Evolutionary conservation across 2,329 filamentous ascomycete species (phyloP).

Genomic region (Trichoderma sp.): DNA sequence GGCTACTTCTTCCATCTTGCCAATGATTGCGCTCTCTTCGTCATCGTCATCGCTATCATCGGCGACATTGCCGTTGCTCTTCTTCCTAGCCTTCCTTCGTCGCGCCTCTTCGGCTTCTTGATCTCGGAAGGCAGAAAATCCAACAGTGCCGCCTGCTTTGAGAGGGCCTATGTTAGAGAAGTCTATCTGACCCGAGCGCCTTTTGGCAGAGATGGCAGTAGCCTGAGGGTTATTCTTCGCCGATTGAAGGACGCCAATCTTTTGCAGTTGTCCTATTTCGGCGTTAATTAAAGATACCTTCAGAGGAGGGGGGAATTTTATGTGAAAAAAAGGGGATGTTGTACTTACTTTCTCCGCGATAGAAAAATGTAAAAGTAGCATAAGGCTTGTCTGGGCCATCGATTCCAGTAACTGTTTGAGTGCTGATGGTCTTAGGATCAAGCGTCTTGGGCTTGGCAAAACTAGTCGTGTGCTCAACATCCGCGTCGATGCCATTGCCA

Average conservation of each 20-base stretch:
- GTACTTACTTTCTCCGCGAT: conserved; percentile 84
- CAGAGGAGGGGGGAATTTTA: background rate
- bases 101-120: conserved; percentile 53
- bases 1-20: conserved; percentile 63
- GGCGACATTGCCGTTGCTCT: conserved; percentile 63
- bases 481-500: conserved; percentile 64
- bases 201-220: conserved; percentile 62
- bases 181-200: conserved; percentile 79
- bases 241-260: conserved; percentile 83
- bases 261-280: conserved; percentile 78
- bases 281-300: conserved; percentile 21
- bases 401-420: conserved; percentile 97
- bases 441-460: conserved; percentile 95
- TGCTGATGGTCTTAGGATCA: conserved; percentile 96
- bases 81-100: conserved; percentile 58
- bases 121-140: conserved; percentile 86
- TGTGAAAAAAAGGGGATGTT: background rate
- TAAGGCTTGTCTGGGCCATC: conserved; percentile 95
- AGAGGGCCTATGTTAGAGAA: conserved; percentile 82
- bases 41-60: conserved; percentile 75
- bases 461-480: conserved; percentile 94
- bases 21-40: conserved; percentile 59
- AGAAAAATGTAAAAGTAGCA: conserved; percentile 96
- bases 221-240: conserved; percentile 61
- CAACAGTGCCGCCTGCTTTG: conserved; percentile 82